These are phyloP conservation scores for Nemophila menziesii DNA, from an alignment of 257 asterid genomes.

Conservation along the genomic window DNA sequence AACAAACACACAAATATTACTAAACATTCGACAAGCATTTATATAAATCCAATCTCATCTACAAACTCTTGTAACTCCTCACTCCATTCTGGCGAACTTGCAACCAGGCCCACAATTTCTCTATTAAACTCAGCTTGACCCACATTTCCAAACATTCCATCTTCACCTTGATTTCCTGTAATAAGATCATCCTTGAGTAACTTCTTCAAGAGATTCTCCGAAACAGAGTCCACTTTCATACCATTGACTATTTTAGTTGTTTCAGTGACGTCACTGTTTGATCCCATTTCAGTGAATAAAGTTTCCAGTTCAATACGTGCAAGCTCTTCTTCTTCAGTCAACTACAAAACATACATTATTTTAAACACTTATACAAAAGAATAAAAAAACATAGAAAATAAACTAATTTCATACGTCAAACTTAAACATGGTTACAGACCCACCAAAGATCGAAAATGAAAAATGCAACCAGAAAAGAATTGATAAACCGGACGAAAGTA, in stretches of 20 bases:
- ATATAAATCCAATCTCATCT: slow-evolving; percentile 24
- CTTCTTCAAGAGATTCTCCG: slow-evolving; percentile 46
- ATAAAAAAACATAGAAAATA: not conserved
- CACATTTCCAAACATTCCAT: slow-evolving; percentile 14
- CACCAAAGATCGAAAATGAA: slow-evolving; percentile 76
- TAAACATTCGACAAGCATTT: no score
- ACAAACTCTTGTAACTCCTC: slow-evolving; percentile 35
- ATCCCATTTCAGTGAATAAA: slow-evolving; percentile 30
- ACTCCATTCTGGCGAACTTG: slow-evolving; percentile 47
- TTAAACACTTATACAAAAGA: no score
- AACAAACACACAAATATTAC: no score
- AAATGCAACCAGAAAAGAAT: slow-evolving; percentile 87
- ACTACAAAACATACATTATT: no score
- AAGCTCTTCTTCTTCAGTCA: slow-evolving; percentile 5
- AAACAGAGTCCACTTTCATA: slow-evolving; percentile 14
- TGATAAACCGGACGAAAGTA: slow-evolving; percentile 81
- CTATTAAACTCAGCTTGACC: slow-evolving; percentile 26
- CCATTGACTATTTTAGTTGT: slow-evolving; percentile 15
- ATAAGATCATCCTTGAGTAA: slow-evolving; percentile 33
- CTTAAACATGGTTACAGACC: slow-evolving; percentile 73
- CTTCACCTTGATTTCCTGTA: slow-evolving; percentile 24
- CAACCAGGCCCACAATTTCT: slow-evolving; percentile 54
- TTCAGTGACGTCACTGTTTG: slow-evolving; percentile 23
- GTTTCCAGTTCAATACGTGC: slow-evolving; percentile 28
- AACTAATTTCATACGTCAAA: slow-evolving; percentile 51